Base-by-base conservation (phyloP, 805 yeast species). In the Starmerella sirachaensis region DNA sequence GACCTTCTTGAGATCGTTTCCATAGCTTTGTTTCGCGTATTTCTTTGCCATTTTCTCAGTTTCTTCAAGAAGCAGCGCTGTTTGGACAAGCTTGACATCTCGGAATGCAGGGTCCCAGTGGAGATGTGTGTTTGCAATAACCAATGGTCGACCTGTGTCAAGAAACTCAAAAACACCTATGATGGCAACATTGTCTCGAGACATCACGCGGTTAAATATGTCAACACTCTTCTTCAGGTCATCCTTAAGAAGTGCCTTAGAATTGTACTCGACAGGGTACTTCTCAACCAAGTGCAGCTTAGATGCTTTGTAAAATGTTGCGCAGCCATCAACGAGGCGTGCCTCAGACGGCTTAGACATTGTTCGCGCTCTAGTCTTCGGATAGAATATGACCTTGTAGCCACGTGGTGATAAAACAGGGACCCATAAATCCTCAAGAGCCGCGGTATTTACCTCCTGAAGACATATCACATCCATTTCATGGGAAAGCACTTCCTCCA, bases 51-150 rank as follows among this genome's bases (percentile, higher is more conserved):
- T 59, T 6, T 63, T 62, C 55, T 83, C 91, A 54, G 93, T 61
- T 60, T 91, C 94, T 52, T 88, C 96, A 51, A 91, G 62, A 46
- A 91, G 64, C 20, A 91, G 78, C 29, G 94, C 96, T 39, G 82
- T 91, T 64, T 91, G 98, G 62, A 91, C 78, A 2, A 96, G 75
- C 59, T 91, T 91, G 40, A 91, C 99, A 61, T 91, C 99, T 56
- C 83, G 83, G 55, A 77, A 82, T 34, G 81, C 83, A 4, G 98
- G 98, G 64, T 91, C 96, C 97, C 98, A 91, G 59, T 88, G 96
- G 58, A 91, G 72, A 67, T 91, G 99, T 0, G 97, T 88, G 53
- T 85, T 88, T 3, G 81, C 85, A 25, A 84, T 66, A 48, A 82
- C 67, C 26, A 88, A 61, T 45, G 70, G 70, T 55, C 78, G 80